Conservation (phyloP, 257 asterid genomes). For the Orobanche coerulescens region DNA sequence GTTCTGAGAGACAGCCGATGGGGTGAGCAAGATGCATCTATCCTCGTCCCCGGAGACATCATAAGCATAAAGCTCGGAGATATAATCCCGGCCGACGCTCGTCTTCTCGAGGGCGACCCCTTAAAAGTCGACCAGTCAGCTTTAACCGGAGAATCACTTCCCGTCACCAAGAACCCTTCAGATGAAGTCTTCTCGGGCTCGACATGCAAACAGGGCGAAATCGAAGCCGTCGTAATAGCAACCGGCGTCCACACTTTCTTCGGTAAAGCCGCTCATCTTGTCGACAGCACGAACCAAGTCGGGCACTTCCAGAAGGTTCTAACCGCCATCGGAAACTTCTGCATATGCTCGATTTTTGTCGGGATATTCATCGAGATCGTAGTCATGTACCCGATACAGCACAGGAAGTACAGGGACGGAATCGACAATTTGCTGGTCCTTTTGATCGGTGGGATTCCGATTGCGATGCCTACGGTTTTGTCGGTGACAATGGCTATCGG, state of each 20-base stretch:
- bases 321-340: slow-evolving; percentile 87
- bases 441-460: slow-evolving; percentile 88
- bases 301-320: slow-evolving; percentile 96
- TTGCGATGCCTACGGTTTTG: slow-evolving; percentile 87
- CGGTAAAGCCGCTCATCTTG: slow-evolving; percentile 95
- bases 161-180: slow-evolving; percentile 65
- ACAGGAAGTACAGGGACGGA: slow-evolving; percentile 67
- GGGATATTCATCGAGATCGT: slow-evolving; percentile 74
- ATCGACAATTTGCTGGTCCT: slow-evolving; percentile 82
- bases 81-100: slow-evolving; percentile 91
- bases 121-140: slow-evolving; percentile 42
- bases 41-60: slow-evolving; percentile 42
- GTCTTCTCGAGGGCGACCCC: slow-evolving; percentile 93
- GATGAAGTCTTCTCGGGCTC: slow-evolving; percentile 91
- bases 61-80: slow-evolving; percentile 68
- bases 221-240: slow-evolving; percentile 89
- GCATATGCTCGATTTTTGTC: slow-evolving; percentile 76
- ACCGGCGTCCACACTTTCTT: slow-evolving; percentile 96
- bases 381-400: slow-evolving; percentile 89
- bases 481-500: slow-evolving; percentile 93
- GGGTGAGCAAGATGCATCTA: slow-evolving; percentile 90
- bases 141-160: slow-evolving; percentile 65
- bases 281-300: slow-evolving; percentile 86
- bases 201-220: slow-evolving; percentile 91
- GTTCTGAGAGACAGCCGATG: slow-evolving; percentile 78